These are phyloP conservation scores for Sarocladium oryzae DNA, from an alignment of 2,329 filamentous ascomycete genomes.

Conservation along the genomic window DNA sequence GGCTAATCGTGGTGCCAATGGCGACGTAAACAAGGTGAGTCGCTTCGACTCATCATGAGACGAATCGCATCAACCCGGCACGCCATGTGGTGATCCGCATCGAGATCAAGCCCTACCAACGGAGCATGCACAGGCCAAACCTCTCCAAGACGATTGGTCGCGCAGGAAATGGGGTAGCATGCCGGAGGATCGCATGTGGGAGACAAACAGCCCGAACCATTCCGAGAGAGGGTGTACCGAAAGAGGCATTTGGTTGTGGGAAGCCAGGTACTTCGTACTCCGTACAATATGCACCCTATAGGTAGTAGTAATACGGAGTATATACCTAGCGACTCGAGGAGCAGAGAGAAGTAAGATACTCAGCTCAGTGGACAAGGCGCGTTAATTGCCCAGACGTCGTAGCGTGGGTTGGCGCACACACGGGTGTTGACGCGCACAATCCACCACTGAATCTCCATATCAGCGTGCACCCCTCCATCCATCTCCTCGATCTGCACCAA, in stretches of 20 bases:
- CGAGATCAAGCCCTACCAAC: slow-evolving; percentile 4
- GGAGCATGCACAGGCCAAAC: neutral
- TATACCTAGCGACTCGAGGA: too few species aligned
- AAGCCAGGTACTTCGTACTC: too few species aligned
- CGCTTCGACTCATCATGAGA: slow-evolving; percentile 8
- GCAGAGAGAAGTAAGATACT: too few species aligned
- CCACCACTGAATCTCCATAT: neutral
- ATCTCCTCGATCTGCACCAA: neutral
- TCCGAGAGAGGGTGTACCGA: neutral
- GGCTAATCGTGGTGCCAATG: too few species aligned
- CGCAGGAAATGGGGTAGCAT: slow-evolving; percentile 1
- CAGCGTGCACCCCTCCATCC: slow-evolving; percentile 6
- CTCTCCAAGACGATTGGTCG: slow-evolving; percentile 17
- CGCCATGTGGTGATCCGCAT: slow-evolving; percentile 1
- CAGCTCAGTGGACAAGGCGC: neutral
- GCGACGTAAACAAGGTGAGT: neutral
- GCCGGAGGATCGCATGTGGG: neutral
- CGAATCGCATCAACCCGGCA: neutral
- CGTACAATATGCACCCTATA: too few species aligned
- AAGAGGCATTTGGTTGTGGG: neutral
- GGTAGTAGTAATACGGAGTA: too few species aligned
- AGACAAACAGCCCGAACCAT: slow-evolving; percentile 2
- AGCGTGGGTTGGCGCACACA: neutral
- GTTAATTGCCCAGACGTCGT: neutral
- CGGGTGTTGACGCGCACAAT: slow-evolving; percentile 7